Evolutionary conservation across 2,329 filamentous ascomycete genomes (phyloP).

Genomic region (Colletotrichum sublineola): DNA sequence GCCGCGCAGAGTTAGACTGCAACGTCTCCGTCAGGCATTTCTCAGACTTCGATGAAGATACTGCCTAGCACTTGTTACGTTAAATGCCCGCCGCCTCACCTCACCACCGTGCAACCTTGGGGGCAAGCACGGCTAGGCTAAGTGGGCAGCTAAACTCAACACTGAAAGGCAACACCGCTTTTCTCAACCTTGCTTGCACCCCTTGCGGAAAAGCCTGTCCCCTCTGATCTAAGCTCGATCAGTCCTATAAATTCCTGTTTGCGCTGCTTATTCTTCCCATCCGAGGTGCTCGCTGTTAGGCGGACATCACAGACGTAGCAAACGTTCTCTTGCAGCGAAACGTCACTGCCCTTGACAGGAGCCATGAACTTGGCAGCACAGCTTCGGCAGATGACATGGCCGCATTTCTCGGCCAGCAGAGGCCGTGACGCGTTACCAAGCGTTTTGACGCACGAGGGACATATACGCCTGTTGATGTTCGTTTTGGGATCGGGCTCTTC

Average conservation of each 20-base stretch:
- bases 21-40: constrained; percentile 32
- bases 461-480: constrained; percentile 65
- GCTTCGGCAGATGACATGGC: constrained; percentile 89
- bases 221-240: constrained; percentile 85
- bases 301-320: constrained; percentile 93
- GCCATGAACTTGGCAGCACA: constrained; percentile 89
- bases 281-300: constrained; percentile 67
- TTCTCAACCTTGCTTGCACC: constrained; percentile 87
- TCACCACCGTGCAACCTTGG: not conserved
- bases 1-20: constrained; percentile 35
- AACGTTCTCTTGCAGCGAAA: constrained; percentile 61
- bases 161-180: constrained; percentile 84
- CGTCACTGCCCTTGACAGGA: constrained; percentile 58
- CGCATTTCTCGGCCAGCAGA: constrained; percentile 87
- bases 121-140: too few relatives aligned
- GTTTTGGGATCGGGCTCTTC: constrained; percentile 71
- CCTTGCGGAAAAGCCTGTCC: constrained; percentile 92
- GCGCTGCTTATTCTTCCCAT: constrained; percentile 55
- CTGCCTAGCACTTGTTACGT: not conserved
- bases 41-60: constrained; percentile 10
- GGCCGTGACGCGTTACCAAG: constrained; percentile 87
- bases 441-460: constrained; percentile 87
- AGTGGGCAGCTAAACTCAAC: constrained; percentile 57
- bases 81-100: not conserved
- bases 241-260: constrained; percentile 77